These are phyloP conservation scores for Calocybe cyanea DNA, from an alignment of 768 basidiomycete genomes.

Conservation along the genomic window DNA sequence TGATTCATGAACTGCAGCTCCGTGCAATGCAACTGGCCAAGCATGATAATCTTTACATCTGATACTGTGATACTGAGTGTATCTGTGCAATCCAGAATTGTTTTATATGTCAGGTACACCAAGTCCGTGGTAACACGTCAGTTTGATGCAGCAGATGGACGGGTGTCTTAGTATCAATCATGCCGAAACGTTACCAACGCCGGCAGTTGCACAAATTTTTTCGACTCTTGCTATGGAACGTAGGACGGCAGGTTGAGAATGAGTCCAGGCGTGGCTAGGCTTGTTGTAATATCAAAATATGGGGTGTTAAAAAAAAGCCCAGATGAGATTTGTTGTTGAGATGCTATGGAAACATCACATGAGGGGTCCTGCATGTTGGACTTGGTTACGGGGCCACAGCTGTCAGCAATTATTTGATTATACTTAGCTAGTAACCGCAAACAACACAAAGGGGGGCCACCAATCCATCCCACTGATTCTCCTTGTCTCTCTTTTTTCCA, in stretches of 20 bases:
- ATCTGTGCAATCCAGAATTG: no score
- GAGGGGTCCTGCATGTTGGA: neutral
- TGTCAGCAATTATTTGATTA: constrained; percentile 6
- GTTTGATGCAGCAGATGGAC: neutral
- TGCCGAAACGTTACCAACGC: neutral
- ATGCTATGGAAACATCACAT: constrained; percentile 12
- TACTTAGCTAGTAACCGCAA: neutral
- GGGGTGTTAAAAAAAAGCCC: neutral
- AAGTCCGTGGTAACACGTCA: no score
- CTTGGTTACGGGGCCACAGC: neutral
- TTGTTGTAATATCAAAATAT: neutral
- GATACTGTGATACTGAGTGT: no score
- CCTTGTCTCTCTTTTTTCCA: constrained; percentile 10
- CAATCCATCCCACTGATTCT: no score
- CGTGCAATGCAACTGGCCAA: constrained; percentile 20
- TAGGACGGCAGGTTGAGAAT: no score
- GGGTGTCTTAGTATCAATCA: constrained; percentile 2
- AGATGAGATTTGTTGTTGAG: neutral
- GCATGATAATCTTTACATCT: constrained; percentile 3
- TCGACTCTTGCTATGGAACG: no score
- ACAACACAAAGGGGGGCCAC: constrained; percentile 1
- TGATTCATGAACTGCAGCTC: constrained; percentile 14
- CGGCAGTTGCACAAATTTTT: no score
- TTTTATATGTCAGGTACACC: no score
- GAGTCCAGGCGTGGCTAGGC: neutral